Percentiles rank a stretch among this genome's conserved stretches.
Conservation (phyloP, 2,329 filamentous ascomycete genomes). For the Ramularia endophylla region DNA sequence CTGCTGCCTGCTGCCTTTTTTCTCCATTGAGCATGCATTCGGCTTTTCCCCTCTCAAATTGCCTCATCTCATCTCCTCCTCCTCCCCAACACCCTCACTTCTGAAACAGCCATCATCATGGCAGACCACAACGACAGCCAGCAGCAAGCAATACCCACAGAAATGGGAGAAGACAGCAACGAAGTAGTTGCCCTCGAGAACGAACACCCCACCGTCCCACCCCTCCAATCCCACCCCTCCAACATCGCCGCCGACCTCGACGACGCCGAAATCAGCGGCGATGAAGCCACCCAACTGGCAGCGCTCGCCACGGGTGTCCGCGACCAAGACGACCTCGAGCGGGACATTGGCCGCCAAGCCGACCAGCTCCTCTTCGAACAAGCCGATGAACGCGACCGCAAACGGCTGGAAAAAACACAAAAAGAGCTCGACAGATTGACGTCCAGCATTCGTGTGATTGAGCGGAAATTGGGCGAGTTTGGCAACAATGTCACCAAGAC, state of each 20-base stretch:
- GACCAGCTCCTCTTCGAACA: slow-evolving; percentile 56
- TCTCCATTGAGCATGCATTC: no score
- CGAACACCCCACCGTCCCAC: neutral
- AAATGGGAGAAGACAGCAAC: no score
- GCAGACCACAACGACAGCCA: no score
- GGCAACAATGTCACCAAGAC: slow-evolving; percentile 50
- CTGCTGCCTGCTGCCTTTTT: no score
- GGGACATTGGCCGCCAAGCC: slow-evolving; percentile 69
- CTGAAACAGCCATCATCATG: no score
- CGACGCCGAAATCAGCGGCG: slow-evolving; percentile 7
- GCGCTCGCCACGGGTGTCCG: slow-evolving; percentile 48
- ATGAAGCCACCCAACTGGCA: slow-evolving; percentile 37
- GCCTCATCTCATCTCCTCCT: no score
- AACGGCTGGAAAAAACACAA: slow-evolving; percentile 53
- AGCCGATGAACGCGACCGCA: slow-evolving; percentile 58
- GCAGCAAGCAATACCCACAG: no score
- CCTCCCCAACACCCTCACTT: no score
- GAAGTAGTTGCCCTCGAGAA: no score
- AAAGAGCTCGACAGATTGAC: slow-evolving; percentile 54
- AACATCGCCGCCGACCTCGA: slow-evolving; percentile 2
- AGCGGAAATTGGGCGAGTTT: slow-evolving; percentile 52
- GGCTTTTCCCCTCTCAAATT: no score
- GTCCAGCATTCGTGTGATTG: slow-evolving; percentile 56
- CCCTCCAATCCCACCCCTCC: neutral
- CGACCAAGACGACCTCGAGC: slow-evolving; percentile 84